Base-by-base conservation (phyloP, 2,329 filamentous ascomycete genomes). In the Diaporthe sp. region DNA sequence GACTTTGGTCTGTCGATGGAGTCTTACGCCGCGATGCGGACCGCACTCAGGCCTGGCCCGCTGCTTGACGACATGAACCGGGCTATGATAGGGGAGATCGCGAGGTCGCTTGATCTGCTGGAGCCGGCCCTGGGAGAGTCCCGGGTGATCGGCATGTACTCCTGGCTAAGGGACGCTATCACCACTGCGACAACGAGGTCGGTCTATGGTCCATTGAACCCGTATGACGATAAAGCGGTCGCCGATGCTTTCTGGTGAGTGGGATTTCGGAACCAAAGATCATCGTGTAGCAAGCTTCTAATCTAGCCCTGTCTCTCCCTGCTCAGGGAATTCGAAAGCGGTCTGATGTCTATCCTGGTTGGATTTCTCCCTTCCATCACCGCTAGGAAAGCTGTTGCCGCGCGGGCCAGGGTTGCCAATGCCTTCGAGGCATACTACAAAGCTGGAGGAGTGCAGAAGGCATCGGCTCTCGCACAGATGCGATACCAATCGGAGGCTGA, bases 191-290 rank as follows among this genome's bases (percentile, higher is more conserved):
- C 83, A 59, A 87, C 85, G 0, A 79, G 82, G 59, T 81, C 84
- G 19, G 80, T 85, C 0, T 87, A 87, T 76, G 86, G 85, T 3
- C 83, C 83, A 0, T 78, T 83, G 73, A 87, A 86, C 74, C 85
- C 85, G 0, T 86, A 81, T 53, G 78, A 83, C 46, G 82, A 86
- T 58, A 79, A 80, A 10, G 74, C 72, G 2, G 79, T 85, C 19
- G 82, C 82, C 58, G 77, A 82, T 55, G 82, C 81, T 34, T 86
- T 85, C 78, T 82, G 78, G 84, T 86, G 79, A 77, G 77, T 78
- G 25, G 3, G 10, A 15, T 13, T n/a, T n/a, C n/a, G n/a, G n/a
- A n/a, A n/a, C n/a, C n/a, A 46, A 22, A 46, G 0, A 22, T 46
- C 44, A 19, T 46, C 44, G 2, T 15, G 8, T 22, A 17, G 44